phyloP scores from a whole-genome alignment of 2,329 filamentous ascomycete genomes.

The Hymenoscyphus repandus region DNA sequence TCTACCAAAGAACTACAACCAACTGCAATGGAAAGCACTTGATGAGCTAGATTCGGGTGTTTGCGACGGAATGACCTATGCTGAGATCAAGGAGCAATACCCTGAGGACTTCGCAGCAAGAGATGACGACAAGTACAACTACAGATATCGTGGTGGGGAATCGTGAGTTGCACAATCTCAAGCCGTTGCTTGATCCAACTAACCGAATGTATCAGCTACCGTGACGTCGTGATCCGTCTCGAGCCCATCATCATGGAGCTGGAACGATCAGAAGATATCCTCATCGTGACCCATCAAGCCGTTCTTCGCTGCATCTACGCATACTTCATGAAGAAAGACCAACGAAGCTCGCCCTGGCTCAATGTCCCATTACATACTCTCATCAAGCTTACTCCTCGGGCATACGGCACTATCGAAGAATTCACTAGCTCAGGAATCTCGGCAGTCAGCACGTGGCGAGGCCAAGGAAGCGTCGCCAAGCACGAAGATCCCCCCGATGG shows the following conservation, averaged over 20 bases:
- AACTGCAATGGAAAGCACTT: conserved; percentile 96
- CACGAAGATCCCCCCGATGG: conserved; percentile 51
- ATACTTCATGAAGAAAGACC: conserved; percentile 97
- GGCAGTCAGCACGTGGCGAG: conserved; percentile 92
- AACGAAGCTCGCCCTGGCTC: conserved; percentile 95
- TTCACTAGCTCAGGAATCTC: conserved; percentile 86
- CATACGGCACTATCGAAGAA: conserved; percentile 89
- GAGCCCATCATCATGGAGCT: conserved; percentile 99
- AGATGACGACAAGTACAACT: conserved; percentile 99
- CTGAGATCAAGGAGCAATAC: conserved; percentile 84
- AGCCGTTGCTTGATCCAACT: neutral
- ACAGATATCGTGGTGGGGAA: conserved; percentile 94
- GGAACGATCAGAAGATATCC: conserved; percentile 90
- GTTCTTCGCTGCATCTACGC: conserved; percentile 96
- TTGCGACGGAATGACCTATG: conserved; percentile 84
- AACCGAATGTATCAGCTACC: conserved; percentile 48
- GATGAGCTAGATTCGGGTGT: conserved; percentile 96
- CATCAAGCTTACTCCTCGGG: conserved; percentile 91
- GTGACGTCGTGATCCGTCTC: conserved; percentile 93
- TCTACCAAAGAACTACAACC: conserved; percentile 77
- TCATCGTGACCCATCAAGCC: conserved; percentile 97
- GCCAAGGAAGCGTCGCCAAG: conserved; percentile 87
- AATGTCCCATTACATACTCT: conserved; percentile 94
- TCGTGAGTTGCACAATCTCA: conserved; percentile 41
- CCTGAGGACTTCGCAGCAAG: conserved; percentile 93